These are phyloP conservation scores for Cutaneotrichosporon daszewskae DNA, from an alignment of 1,284 basidiomycete genomes.

Conservation along the genomic window DNA sequence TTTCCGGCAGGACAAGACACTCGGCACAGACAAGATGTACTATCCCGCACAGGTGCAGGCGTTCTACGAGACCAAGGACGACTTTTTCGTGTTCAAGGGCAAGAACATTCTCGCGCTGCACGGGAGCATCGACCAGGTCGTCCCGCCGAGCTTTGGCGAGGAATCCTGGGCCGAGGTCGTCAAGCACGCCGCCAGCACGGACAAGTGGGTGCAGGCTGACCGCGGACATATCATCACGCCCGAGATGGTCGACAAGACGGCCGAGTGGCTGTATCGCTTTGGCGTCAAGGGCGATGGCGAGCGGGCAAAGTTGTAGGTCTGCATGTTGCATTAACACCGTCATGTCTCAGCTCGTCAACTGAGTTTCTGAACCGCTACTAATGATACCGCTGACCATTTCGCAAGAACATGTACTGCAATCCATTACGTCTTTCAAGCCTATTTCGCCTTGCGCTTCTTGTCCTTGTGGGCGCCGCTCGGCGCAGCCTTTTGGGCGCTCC, in stretches of 20 bases:
- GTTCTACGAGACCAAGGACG: conserved; percentile 7
- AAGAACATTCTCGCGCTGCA: conserved; percentile 67
- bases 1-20: conserved; percentile 1
- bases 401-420: too few relatives aligned
- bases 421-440: too few relatives aligned
- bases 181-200: background rate
- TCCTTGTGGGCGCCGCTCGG: too few relatives aligned
- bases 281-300: too few relatives aligned
- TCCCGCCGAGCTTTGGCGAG: conserved; percentile 22
- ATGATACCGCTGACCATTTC: too few relatives aligned
- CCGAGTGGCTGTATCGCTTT: conserved; percentile 38
- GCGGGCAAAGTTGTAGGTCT: too few relatives aligned
- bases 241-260: conserved; percentile 43
- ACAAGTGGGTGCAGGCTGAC: conserved; percentile 7
- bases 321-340: too few relatives aligned
- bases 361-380: too few relatives aligned
- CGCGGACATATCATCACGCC: conserved; percentile 19
- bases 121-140: conserved; percentile 47
- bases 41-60: conserved; percentile 3
- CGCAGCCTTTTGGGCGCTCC: too few relatives aligned
- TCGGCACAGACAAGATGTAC: conserved; percentile 7
- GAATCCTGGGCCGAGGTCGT: conserved; percentile 5
- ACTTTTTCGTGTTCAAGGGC: conserved; percentile 50
- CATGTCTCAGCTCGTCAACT: too few relatives aligned
- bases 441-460: too few relatives aligned